Conservation (phyloP, 2,329 filamentous ascomycete species). For the Xylariaceae sp. region DNA sequence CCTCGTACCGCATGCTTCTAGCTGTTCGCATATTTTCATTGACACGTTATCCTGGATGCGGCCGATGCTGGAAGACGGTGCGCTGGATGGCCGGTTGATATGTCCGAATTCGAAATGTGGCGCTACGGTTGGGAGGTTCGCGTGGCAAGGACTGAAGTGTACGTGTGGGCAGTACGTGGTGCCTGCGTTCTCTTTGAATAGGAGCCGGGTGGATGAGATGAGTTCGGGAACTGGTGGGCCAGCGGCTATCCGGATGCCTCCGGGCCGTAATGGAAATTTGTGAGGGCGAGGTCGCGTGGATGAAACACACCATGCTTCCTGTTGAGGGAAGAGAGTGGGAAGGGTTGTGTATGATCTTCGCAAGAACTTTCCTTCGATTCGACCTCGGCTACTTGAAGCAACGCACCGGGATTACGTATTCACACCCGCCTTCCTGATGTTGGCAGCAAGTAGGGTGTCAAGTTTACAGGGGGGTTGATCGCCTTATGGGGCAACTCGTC, state of each 20-base stretch:
- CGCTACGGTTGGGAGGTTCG: slow-evolving; percentile 83
- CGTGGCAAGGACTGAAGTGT: slow-evolving; percentile 93
- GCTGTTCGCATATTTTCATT: slow-evolving; percentile 82
- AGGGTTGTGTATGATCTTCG: too few relatives aligned
- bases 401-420: too few relatives aligned
- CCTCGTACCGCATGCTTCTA: slow-evolving; percentile 54
- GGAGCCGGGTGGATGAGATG: slow-evolving; percentile 72
- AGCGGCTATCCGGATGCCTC: slow-evolving; percentile 52
- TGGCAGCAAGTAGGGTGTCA: too few relatives aligned
- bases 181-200: slow-evolving; percentile 81
- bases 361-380: too few relatives aligned
- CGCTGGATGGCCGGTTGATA: slow-evolving; percentile 74
- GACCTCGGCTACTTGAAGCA: too few relatives aligned
- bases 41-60: slow-evolving; percentile 97
- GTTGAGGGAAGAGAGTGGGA: too few relatives aligned
- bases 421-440: too few relatives aligned
- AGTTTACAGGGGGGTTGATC: too few relatives aligned
- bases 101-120: slow-evolving; percentile 77
- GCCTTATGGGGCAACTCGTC: too few relatives aligned
- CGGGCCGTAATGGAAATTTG: slow-evolving; percentile 37
- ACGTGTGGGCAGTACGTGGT: slow-evolving; percentile 87
- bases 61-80: slow-evolving; percentile 69
- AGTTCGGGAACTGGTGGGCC: slow-evolving; percentile 27
- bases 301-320: too few relatives aligned
- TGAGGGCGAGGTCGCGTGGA: slow-evolving; percentile 23